These are phyloP conservation scores for Camellia sinensis DNA, from an alignment of 148 eudicot species.

Conservation along the genomic window DNA sequence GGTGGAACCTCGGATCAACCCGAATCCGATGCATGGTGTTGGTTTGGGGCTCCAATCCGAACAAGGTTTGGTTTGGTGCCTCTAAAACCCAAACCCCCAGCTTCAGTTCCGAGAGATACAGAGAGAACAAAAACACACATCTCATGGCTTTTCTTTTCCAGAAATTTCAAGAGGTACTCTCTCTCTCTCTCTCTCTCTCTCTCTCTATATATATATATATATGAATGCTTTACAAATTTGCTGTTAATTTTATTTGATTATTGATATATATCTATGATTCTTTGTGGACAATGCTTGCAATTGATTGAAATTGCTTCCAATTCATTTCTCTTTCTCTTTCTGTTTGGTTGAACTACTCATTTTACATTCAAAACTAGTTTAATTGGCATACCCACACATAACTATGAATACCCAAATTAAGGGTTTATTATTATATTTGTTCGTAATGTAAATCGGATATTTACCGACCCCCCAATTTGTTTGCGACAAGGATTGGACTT, in stretches of 20 bases:
- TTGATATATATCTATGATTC: neutral
- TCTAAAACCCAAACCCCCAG: too few relatives aligned
- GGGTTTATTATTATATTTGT: too few relatives aligned
- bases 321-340: neutral
- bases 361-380: neutral
- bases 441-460: too few relatives aligned
- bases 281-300: neutral
- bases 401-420: neutral
- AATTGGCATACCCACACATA: neutral
- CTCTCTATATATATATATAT: neutral
- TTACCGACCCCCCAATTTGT: too few relatives aligned
- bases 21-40: too few relatives aligned
- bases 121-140: too few relatives aligned
- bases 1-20: too few relatives aligned
- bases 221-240: neutral
- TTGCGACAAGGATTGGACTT: neutral
- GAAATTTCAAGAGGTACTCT: constrained; percentile 67
- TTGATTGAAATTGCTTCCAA: neutral
- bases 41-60: too few relatives aligned
- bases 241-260: neutral
- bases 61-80: too few relatives aligned
- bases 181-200: neutral
- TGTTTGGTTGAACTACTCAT: neutral
- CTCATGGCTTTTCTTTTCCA: constrained; percentile 59
- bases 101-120: too few relatives aligned